phyloP scores from a whole-genome alignment of 2,329 filamentous ascomycete genomes.

The Aspergillus flavus region DNA sequence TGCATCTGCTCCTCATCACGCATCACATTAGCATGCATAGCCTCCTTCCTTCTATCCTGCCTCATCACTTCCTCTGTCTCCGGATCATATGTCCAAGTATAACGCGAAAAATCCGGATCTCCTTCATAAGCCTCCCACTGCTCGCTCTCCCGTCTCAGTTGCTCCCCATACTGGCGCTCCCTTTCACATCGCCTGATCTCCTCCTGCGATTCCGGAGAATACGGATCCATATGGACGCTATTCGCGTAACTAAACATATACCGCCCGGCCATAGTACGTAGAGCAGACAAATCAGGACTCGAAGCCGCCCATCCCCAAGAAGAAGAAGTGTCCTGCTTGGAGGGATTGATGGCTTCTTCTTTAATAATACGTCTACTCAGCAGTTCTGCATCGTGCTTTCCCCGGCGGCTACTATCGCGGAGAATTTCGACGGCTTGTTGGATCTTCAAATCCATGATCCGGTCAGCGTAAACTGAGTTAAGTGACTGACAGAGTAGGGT shows the following conservation, averaged over 20 bases:
- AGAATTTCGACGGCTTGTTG: slow-evolving; percentile 38
- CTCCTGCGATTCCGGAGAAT: slow-evolving; percentile 24
- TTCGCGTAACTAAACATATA: slow-evolving; percentile 34
- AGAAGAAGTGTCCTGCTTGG: neutral
- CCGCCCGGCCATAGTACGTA: slow-evolving; percentile 11
- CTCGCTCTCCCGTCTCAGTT: slow-evolving; percentile 11
- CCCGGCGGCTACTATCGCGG: slow-evolving; percentile 30
- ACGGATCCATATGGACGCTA: slow-evolving; percentile 35
- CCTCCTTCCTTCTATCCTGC: slow-evolving; percentile 5
- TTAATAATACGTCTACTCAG: neutral
- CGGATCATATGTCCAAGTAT: neutral
- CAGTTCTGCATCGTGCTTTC: slow-evolving; percentile 26
- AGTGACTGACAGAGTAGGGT: neutral
- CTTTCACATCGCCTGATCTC: slow-evolving; percentile 19
- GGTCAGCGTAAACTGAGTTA: neutral
- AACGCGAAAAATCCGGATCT: neutral
- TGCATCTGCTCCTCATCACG: slow-evolving; percentile 4
- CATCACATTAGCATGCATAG: slow-evolving; percentile 5
- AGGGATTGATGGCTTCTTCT: neutral
- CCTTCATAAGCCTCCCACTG: slow-evolving; percentile 9
- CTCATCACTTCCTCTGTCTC: slow-evolving; percentile 3
- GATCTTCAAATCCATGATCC: slow-evolving; percentile 25
- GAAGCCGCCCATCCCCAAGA: slow-evolving; percentile 20
- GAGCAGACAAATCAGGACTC: neutral
- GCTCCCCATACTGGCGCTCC: slow-evolving; percentile 7